phyloP scores from a whole-genome alignment of 2,329 filamentous ascomycete genomes.

The Boeremia lycopersici region DNA sequence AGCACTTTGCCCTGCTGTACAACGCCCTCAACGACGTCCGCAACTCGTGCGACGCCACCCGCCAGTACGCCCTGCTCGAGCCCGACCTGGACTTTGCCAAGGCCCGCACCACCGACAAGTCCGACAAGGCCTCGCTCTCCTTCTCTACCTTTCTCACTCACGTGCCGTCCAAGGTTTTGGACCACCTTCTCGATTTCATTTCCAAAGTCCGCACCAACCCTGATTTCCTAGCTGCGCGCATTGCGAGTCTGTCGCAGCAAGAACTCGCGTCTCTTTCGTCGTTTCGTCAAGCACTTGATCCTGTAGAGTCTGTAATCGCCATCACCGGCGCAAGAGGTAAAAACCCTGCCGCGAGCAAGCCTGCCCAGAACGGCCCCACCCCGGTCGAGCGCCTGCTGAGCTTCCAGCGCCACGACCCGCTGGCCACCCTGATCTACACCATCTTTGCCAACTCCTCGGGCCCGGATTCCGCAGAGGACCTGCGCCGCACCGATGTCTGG shows the following conservation, averaged over 20 bases:
- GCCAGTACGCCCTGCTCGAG: slow-evolving; percentile 72
- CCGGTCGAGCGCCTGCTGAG: slow-evolving; percentile 84
- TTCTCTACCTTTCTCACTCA: slow-evolving; percentile 63
- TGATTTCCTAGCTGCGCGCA: slow-evolving; percentile 82
- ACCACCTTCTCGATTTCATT: slow-evolving; percentile 79
- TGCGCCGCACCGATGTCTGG: slow-evolving; percentile 82
- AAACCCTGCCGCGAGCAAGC: slow-evolving; percentile 56
- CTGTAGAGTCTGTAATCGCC: slow-evolving; percentile 81
- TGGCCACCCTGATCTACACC: slow-evolving; percentile 84
- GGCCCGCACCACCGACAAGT: slow-evolving; percentile 41
- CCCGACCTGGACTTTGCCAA: slow-evolving; percentile 68
- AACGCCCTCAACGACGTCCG: slow-evolving; percentile 80
- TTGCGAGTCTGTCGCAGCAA: slow-evolving; percentile 74
- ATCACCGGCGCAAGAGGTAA: slow-evolving; percentile 62
- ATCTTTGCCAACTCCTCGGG: slow-evolving; percentile 87
- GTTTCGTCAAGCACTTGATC: slow-evolving; percentile 78
- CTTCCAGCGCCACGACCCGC: slow-evolving; percentile 85
- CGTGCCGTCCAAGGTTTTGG: slow-evolving; percentile 75
- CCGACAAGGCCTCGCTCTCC: slow-evolving; percentile 51
- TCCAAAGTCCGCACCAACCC: slow-evolving; percentile 83
- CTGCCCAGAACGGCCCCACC: slow-evolving; percentile 59
- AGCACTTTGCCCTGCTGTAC: slow-evolving; percentile 74
- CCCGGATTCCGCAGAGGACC: slow-evolving; percentile 80
- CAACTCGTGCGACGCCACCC: slow-evolving; percentile 74
- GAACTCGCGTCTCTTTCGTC: slow-evolving; percentile 80